A percentile compares a stretch with the other conserved stretches of the same genome.
These are phyloP conservation scores for Aspergillus clavatus DNA, from an alignment of 2,329 filamentous ascomycete genomes.

Conservation along the genomic window DNA sequence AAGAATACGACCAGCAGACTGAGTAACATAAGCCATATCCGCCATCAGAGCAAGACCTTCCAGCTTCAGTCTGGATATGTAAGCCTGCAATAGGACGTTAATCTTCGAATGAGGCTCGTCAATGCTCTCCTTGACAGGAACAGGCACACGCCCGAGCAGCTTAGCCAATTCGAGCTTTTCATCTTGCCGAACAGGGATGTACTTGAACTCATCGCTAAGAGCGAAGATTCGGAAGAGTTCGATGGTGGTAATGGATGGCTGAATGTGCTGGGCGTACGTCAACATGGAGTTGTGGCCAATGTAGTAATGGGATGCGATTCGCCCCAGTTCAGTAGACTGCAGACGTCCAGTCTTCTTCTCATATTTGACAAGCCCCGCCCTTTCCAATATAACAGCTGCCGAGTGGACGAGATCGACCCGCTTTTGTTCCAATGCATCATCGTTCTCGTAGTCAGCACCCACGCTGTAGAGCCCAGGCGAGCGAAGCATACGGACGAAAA, in stretches of 20 bases:
- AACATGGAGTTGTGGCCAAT: constrained; percentile 95
- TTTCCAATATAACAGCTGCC: constrained; percentile 79
- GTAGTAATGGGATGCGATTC: constrained; percentile 97
- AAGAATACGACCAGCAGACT: constrained; percentile 92
- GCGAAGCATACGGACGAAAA: constrained; percentile 95
- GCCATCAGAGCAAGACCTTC: constrained; percentile 95
- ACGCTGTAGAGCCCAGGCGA: constrained; percentile 94
- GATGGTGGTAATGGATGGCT: constrained; percentile 86
- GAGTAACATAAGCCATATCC: constrained; percentile 97
- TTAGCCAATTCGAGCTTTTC: constrained; percentile 96
- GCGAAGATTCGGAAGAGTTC: constrained; percentile 96
- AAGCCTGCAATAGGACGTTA: constrained; percentile 93
- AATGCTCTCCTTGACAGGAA: constrained; percentile 95
- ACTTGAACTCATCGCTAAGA: constrained; percentile 96
- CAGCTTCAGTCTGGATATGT: constrained; percentile 89
- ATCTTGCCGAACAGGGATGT: constrained; percentile 94
- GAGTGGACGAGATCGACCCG: constrained; percentile 97
- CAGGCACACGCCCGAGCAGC: constrained; percentile 79
- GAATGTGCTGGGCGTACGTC: constrained; percentile 92
- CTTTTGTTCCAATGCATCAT: constrained; percentile 88
- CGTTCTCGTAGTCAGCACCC: constrained; percentile 89
- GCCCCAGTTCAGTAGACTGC: constrained; percentile 87
- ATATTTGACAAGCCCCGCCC: constrained; percentile 86
- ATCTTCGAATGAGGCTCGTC: constrained; percentile 97
- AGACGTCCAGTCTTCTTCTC: constrained; percentile 87